Base-by-base conservation (phyloP, 2,329 filamentous ascomycete species). In the Trichophyton schoenleinii region DNA sequence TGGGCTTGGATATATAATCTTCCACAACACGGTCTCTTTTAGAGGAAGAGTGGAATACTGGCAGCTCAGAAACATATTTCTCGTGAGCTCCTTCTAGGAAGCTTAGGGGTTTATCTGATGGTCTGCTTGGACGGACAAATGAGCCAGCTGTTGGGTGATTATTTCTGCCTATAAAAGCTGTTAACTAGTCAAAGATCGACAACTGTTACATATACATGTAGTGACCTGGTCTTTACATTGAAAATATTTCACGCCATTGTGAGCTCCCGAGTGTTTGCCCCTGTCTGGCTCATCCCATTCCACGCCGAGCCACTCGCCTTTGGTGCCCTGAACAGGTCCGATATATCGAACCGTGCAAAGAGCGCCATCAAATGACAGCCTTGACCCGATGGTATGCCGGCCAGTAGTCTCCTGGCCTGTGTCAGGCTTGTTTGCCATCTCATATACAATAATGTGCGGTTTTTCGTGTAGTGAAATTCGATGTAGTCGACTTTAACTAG, bases 201-300 rank as follows among this genome's bases (percentile, higher is more conserved):
- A 22, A 18, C 20, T 31, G 58, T n/a, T 49, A 18, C 28, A 28
- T 57, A 52, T 52, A 25, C 20, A 15, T 52, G 25, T 6, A 52
- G 13, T 6, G 34, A 60, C 49, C 8, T 31, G 25, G 41, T 62
- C 60, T 60, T 46, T 82, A 92, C 92, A 96, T 67, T 80, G 77
- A 69, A 97, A 97, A 71, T 96, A 96, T 64, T 83, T 84, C 64
- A 82, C 79, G 63, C 87, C 89, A 65, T 87, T 85, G 74, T 95
- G 85, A 63, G 87, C 85, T 63, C 94, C 94, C 69, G 92, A 83
- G 74, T 99, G 91, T 78, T 96, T 97, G 64, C 94, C 94, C 68
- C 91, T 82, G 42, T 79, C 81, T 61, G 85, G 78, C 72, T 96
- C 89, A 74, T 97, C 92, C 94, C 94, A 99, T 80, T 99, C 94